Percentiles rank a stretch among this genome's conserved stretches.
These are phyloP conservation scores for Monosporascus sp. DNA, from an alignment of 2,329 filamentous ascomycete genomes.

Conservation along the genomic window DNA sequence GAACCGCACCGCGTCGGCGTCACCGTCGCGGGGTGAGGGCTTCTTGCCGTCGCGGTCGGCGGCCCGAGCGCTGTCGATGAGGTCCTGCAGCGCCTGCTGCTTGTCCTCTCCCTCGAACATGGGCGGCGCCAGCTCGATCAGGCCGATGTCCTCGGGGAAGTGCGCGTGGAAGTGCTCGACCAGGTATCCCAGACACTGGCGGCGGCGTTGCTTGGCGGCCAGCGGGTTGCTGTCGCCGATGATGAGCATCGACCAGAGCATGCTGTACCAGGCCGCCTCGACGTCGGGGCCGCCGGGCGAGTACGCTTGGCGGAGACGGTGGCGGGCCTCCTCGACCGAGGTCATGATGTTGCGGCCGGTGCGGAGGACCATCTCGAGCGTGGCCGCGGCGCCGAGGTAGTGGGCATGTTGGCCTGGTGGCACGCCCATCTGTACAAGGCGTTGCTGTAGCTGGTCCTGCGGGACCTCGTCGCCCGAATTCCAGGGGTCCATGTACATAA, in stretches of 20 bases:
- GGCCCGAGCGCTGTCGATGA: neutral
- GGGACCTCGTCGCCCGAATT: constrained; percentile 5
- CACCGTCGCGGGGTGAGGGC: neutral
- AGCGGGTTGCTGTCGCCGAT: constrained; percentile 3
- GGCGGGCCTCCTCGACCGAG: constrained; percentile 42
- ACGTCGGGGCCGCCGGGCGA: neutral
- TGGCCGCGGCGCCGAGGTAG: constrained; percentile 46
- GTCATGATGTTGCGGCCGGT: constrained; percentile 61
- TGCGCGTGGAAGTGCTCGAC: constrained; percentile 5
- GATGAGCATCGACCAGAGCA: constrained; percentile 9
- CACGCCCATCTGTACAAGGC: constrained; percentile 1
- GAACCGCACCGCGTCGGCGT: constrained; percentile 25
- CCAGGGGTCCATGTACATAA: constrained; percentile 53
- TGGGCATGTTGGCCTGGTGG: constrained; percentile 1
- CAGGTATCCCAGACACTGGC: constrained; percentile 3
- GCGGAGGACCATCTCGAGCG: constrained; percentile 51
- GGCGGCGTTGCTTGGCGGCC: neutral
- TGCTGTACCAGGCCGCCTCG: constrained; percentile 8
- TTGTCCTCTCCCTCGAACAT: neutral
- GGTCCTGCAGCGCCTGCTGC: neutral
- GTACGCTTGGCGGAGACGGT: neutral
- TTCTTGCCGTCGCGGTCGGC: neutral
- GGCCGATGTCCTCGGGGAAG: constrained; percentile 9
- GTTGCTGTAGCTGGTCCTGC: neutral
- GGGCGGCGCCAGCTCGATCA: neutral